Percentiles rank a stretch among this genome's conserved stretches.
These are phyloP conservation scores for Capronia epimyces DNA, from an alignment of 2,329 filamentous ascomycete genomes.

Conservation along the genomic window DNA sequence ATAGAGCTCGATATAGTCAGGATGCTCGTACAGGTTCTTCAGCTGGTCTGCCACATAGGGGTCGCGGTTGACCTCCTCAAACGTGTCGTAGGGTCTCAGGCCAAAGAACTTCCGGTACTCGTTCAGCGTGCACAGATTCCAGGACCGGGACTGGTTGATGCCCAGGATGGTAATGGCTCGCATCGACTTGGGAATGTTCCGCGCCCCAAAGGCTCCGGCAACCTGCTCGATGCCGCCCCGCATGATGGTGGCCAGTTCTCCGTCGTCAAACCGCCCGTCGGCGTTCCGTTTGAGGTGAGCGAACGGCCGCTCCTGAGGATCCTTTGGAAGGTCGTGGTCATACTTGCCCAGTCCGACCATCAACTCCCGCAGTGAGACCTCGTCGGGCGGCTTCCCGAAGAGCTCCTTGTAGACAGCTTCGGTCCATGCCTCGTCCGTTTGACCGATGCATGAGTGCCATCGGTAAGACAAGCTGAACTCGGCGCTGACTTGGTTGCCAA, in stretches of 20 bases:
- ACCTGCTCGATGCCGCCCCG: conserved; percentile 64
- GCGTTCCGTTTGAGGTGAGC: conserved; percentile 57
- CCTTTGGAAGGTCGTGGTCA: conserved; percentile 55
- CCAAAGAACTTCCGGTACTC: conserved; percentile 81
- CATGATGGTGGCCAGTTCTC: conserved; percentile 68
- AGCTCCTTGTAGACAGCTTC: conserved; percentile 60
- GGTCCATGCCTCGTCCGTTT: conserved; percentile 76
- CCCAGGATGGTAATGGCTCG: conserved; percentile 73
- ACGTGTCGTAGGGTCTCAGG: conserved; percentile 67
- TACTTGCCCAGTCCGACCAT: conserved; percentile 59
- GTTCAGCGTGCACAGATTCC: conserved; percentile 73
- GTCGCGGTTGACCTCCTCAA: conserved; percentile 79
- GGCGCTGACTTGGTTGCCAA: conserved; percentile 75
- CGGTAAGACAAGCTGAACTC: conserved; percentile 86
- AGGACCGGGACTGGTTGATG: conserved; percentile 69
- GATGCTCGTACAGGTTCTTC: conserved; percentile 61
- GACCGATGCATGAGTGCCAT: conserved; percentile 74
- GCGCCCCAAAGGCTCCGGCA: conserved; percentile 61
- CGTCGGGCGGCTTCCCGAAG: conserved; percentile 54
- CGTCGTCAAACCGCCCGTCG: conserved; percentile 67
- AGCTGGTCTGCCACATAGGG: conserved; percentile 63
- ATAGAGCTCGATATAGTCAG: conserved; percentile 75
- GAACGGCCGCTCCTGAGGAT: conserved; percentile 65
- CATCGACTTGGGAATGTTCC: conserved; percentile 68
- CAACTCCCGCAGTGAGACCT: conserved; percentile 57